These are phyloP conservation scores for Theileria parva DNA, from an alignment of 169 alveolate species.

Conservation along the genomic window DNA sequence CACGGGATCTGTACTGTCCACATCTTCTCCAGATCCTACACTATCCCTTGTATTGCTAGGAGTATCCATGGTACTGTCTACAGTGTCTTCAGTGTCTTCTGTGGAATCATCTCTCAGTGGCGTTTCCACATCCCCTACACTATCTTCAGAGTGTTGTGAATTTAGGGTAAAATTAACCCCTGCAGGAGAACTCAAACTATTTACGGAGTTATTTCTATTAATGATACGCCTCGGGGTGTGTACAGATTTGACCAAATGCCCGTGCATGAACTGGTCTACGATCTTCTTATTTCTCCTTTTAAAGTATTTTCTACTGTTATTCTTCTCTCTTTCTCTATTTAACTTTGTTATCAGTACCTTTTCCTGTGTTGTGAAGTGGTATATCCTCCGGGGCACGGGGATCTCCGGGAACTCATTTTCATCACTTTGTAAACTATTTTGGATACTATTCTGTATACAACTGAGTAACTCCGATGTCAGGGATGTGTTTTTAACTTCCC, in stretches of 20 bases:
- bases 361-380: conserved; percentile 61
- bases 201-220: conserved; percentile 3
- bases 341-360: conserved; percentile 58
- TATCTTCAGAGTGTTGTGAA: no score
- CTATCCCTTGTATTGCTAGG: neutral
- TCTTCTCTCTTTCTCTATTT: conserved; percentile 58
- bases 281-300: conserved; percentile 52
- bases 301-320: conserved; percentile 10
- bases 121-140: neutral
- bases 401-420: conserved; percentile 33
- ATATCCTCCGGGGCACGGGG: conserved; percentile 66
- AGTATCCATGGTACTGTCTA: neutral
- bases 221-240: no score
- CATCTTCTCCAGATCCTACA: neutral
- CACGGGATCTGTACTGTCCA: no score
- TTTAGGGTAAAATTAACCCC: no score
- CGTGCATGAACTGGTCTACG: conserved; percentile 72
- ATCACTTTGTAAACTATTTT: conserved; percentile 9
- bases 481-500: conserved; percentile 49
- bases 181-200: neutral
- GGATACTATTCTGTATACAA: conserved; percentile 1
- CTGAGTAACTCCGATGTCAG: conserved; percentile 39
- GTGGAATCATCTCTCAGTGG: conserved; percentile 2
- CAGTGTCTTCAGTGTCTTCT: conserved; percentile 20
- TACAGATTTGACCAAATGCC: conserved; percentile 28